Base-by-base conservation (phyloP, 1,139 yeast genomes). In the Lodderomyces beijingensis region DNA sequence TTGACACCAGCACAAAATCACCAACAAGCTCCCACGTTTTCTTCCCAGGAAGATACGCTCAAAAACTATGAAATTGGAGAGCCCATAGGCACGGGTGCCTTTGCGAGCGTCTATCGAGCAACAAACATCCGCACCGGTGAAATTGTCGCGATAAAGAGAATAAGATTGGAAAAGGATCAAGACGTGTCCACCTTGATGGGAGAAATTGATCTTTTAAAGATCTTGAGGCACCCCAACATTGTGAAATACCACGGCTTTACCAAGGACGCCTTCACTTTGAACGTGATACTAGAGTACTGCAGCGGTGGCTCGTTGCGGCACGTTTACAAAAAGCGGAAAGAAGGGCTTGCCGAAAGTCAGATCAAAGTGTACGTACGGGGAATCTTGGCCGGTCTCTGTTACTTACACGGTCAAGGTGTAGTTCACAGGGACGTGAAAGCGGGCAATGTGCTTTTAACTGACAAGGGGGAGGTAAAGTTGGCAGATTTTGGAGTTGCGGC, bases 81-180 rank as follows among this genome's bases (percentile, higher is more conserved):
- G 15, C 88, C 87, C 57, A 87, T 91, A 28, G 98, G 98, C 11
- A 77, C 83, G 47, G 98, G 98, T 20, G 87, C 96, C 13, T 91
- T 88, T 62, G 98, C 98, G 37, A 82, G 80, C 42, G 98, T 91
- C 17, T 91, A 84, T 64, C 79, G 79, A 52, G 95, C 94, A 14
- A 62, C 74, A 21, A 85, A 87, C 47, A 61, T 72, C 38, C 64
- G 61, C 33, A 82, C 86, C 0, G 77, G 78, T 4, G 82, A 78
- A 36, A 71, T 79, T 3, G 87, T 84, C 8, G 98, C 98, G 0
- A 79, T 91, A 33, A 91, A 93, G 55, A 91, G 84, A 49, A 79
- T 91, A 17, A 64, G 74, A 16, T 65, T 86, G 28, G 81, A 66
- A 23, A 53, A 53, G 36, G 65, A 60, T 39, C 69, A 65, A 42